Evolutionary conservation across 495 filamentous ascomycete genomes (phyloP), one percentile per base, ranked within the genome.

Genomic region (Baudoinia panamericana): DNA sequence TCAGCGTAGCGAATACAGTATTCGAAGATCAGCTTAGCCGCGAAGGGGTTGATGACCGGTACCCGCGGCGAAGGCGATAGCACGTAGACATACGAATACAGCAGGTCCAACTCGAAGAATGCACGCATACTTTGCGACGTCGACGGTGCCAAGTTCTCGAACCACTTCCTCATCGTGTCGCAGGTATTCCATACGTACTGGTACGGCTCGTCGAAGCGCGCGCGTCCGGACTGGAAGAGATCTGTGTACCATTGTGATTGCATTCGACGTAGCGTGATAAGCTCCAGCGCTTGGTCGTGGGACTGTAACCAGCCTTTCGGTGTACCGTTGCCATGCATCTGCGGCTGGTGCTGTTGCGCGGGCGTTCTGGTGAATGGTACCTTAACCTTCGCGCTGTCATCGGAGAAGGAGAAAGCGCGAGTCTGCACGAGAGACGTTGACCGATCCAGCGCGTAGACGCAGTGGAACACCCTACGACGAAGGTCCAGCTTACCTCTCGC

Each of bases 351-450:
- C n/a, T 30, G 24, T 8, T 13, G 6, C 11, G 40, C 12, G 4
- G 36, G 35, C 2, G 35, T 31, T 19, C 31, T 42, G 20, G 19
- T 29, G 38, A 47, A 47, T 11, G 48, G 48, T 17, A 52, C 30
- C 39, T 52, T 52, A 26, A 92, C 84, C 46, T 78, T 75, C 2
- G 78, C 70, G n/a, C 84, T 80, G 27, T 82, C 82, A 56, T 96
- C 88, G 0, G 82, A 84, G 55, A 96, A 90, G 4, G 88, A 92
- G 56, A 93, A 93, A 0, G 82, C 75, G 28, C 84, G 69, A 21
- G 77, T 75, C 36, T 85, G 70, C 12, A 84, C 80, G 62, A 87
- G 73, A 45, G 81, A 84, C 23, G 84, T 83, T 4, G 78, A 76
- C 51, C 87, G 90, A 55, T 96, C 88, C 8, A 94, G 58, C 25